Evolutionary conservation across 169 alveolate species (phyloP).

Genomic region (Miamiensis avidus): DNA sequence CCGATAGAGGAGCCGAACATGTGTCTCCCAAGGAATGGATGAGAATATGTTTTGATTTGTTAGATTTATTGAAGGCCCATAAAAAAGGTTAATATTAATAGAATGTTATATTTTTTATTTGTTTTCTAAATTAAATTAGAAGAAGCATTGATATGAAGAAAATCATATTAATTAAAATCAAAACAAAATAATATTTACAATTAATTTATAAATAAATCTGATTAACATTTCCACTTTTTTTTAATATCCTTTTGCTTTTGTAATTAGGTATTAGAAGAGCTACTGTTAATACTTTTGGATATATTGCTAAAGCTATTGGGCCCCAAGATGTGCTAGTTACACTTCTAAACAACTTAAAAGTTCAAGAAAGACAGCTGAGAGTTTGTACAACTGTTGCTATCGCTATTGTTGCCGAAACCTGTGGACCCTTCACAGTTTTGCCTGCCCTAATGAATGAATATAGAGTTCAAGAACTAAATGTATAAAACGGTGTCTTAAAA

Average conservation of each 20-base stretch:
- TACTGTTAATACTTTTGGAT: conserved; percentile 99
- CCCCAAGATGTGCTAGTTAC: conserved; percentile 99
- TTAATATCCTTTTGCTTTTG: no score
- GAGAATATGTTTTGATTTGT: conserved; percentile 98
- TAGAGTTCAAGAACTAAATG: conserved; percentile 98
- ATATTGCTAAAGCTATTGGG: conserved; percentile 99
- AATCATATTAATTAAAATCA: no score
- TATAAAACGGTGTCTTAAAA: conserved; percentile 99
- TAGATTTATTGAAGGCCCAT: conserved; percentile 96
- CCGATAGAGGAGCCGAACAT: conserved; percentile 99
- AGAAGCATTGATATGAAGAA: no score
- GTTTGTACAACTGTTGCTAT: conserved; percentile 98
- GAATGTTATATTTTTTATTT: no score
- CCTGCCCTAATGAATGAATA: conserved; percentile 99
- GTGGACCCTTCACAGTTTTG: conserved; percentile 99
- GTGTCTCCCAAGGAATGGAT: conserved; percentile 99
- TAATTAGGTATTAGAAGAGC: conserved; percentile 92
- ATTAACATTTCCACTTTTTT: no score
- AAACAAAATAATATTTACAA: no score
- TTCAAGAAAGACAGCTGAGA: conserved; percentile 99
- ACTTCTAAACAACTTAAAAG: conserved; percentile 93
- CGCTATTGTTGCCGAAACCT: conserved; percentile 99
- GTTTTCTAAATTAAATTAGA: no score
- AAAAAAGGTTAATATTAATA: conserved; percentile 84
- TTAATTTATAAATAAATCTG: no score